These are phyloP conservation scores for Prunus yedoensis DNA, from an alignment of 331 rosid genomes.

Conservation along the genomic window DNA sequence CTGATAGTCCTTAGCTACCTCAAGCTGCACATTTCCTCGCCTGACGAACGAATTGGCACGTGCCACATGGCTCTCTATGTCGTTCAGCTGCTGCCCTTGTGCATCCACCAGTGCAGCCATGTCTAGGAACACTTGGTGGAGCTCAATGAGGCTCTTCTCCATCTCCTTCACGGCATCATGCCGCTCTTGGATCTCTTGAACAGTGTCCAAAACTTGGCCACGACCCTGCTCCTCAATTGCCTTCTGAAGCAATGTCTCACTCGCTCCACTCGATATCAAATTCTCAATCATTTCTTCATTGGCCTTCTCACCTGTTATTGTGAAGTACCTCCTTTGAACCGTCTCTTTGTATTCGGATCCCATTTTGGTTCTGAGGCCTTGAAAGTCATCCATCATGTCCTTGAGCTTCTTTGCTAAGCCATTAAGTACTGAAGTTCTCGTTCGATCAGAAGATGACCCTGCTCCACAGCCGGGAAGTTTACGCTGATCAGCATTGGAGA, in stretches of 20 bases:
- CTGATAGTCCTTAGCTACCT: slow-evolving; percentile 8
- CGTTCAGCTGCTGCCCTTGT: slow-evolving; percentile 20
- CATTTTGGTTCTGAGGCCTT: slow-evolving; percentile 49
- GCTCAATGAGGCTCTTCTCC: slow-evolving; percentile 16
- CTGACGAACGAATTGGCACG: not conserved
- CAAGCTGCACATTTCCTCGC: slow-evolving; percentile 5
- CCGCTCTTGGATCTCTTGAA: slow-evolving; percentile 24
- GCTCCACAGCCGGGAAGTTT: not conserved
- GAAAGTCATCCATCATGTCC: slow-evolving; percentile 59
- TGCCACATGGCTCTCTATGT: slow-evolving; percentile 6
- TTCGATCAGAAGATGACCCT: slow-evolving; percentile 33
- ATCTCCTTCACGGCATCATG: slow-evolving; percentile 18
- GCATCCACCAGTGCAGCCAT: slow-evolving; percentile 22
- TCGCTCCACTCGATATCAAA: slow-evolving; percentile 12
- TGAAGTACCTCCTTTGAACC: slow-evolving; percentile 60
- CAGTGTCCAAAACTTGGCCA: slow-evolving; percentile 15
- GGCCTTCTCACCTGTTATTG: slow-evolving; percentile 44
- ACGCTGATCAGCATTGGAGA: slow-evolving; percentile 8
- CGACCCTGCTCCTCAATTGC: slow-evolving; percentile 18
- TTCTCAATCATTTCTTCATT: slow-evolving; percentile 13
- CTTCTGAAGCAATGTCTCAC: slow-evolving; percentile 16
- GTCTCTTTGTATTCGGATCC: slow-evolving; percentile 59
- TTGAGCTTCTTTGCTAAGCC: slow-evolving; percentile 61
- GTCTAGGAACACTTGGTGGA: slow-evolving; percentile 13
- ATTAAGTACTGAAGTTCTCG: slow-evolving; percentile 51